These are phyloP conservation scores for Lycium barbarum DNA, from an alignment of 257 asterid species.

Conservation along the genomic window DNA sequence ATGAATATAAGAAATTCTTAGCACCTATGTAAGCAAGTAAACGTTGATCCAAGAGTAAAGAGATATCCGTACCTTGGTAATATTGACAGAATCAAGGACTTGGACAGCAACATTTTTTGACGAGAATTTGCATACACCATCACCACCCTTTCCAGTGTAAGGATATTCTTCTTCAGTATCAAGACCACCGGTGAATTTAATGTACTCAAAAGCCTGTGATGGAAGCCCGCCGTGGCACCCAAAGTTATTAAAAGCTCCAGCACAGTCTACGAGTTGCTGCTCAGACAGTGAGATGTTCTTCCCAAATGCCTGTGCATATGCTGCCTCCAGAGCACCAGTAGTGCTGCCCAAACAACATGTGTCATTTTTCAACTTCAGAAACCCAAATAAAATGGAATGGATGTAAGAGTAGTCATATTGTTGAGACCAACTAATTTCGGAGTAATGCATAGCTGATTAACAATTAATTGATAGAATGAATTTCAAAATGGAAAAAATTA, in stretches of 20 bases:
- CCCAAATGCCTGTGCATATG: constrained; percentile 83
- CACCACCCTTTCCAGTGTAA: constrained; percentile 56
- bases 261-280: constrained; percentile 98
- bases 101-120: constrained; percentile 67
- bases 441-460: not conserved
- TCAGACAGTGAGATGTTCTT: constrained; percentile 79
- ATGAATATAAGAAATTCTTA: not conserved
- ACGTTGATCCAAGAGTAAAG: not conserved
- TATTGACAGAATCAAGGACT: constrained; percentile 81
- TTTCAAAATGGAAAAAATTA: not conserved
- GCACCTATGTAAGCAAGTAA: not conserved
- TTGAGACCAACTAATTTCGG: not conserved
- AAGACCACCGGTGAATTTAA: constrained; percentile 88
- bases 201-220: constrained; percentile 95
- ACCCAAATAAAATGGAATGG: not conserved
- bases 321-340: constrained; percentile 97
- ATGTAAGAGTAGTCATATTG: too few relatives aligned
- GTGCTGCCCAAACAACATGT: constrained; percentile 55
- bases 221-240: constrained; percentile 97
- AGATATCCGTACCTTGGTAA: constrained; percentile 68
- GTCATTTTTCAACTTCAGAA: not conserved
- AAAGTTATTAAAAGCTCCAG: constrained; percentile 83
- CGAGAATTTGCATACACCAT: constrained; percentile 68
- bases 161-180: constrained; percentile 88
- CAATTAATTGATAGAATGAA: not conserved